phyloP scores from a whole-genome alignment of 2,329 filamentous ascomycete genomes.

The Aspergillus nomiae region DNA sequence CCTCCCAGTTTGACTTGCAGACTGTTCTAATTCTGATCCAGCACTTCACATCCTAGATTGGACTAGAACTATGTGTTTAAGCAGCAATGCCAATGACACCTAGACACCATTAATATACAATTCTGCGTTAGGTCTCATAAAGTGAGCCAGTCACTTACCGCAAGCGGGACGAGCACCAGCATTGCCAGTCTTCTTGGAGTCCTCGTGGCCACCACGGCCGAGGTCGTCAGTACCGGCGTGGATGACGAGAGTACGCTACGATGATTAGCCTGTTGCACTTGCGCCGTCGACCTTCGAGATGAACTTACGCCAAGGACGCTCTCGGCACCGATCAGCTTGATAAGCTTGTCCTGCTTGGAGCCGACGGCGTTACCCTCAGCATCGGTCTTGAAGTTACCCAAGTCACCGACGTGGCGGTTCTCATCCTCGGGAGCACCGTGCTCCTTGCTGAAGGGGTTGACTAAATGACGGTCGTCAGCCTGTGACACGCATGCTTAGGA shows the following conservation, averaged over 20 bases:
- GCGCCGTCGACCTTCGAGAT: neutral
- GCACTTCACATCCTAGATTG: slow-evolving; percentile 17
- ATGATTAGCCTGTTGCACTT: slow-evolving; percentile 16
- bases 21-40: slow-evolving; percentile 12
- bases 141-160: slow-evolving; percentile 59
- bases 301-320: slow-evolving; percentile 83
- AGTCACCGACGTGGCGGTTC: slow-evolving; percentile 91
- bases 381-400: slow-evolving; percentile 97
- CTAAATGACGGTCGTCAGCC: slow-evolving; percentile 48
- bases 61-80: slow-evolving; percentile 49
- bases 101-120: slow-evolving; percentile 31
- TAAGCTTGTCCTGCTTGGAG: slow-evolving; percentile 72
- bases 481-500: neutral
- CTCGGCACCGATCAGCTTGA: slow-evolving; percentile 96
- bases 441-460: slow-evolving; percentile 92
- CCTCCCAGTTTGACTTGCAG: slow-evolving; percentile 7
- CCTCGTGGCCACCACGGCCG: slow-evolving; percentile 85
- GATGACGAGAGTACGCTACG: slow-evolving; percentile 86
- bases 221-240: slow-evolving; percentile 97
- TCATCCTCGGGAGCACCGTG: slow-evolving; percentile 86
- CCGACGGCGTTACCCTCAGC: slow-evolving; percentile 87
- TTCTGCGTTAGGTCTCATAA: neutral
- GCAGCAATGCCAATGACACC: slow-evolving; percentile 87
- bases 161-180: slow-evolving; percentile 91
- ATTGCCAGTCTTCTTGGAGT: slow-evolving; percentile 98